Conservation (phyloP, 495 filamentous ascomycete genomes). For the Astrothelium macrocarpum region DNA sequence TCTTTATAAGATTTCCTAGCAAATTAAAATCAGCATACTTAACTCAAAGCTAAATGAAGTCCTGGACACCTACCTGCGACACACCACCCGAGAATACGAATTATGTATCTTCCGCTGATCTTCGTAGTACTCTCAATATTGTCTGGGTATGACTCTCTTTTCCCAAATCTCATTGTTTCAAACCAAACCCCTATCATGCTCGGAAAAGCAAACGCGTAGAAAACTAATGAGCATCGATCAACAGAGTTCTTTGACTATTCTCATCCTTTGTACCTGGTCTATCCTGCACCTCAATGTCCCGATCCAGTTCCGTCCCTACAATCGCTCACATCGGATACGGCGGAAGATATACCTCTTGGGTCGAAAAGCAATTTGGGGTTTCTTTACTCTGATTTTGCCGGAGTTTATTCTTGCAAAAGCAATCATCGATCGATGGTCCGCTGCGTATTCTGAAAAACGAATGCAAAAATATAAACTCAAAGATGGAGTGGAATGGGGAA, state of each 20-base stretch:
- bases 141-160: neutral
- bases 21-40: no score
- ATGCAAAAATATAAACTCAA: neutral
- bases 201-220: neutral
- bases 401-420: constrained; percentile 9
- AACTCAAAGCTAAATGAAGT: neutral
- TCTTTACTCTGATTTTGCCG: constrained; percentile 6
- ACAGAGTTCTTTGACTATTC: neutral
- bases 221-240: neutral
- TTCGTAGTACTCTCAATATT: neutral
- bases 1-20: no score
- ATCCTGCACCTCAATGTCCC: constrained; percentile 9
- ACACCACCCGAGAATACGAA: neutral
- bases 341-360: neutral
- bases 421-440: constrained; percentile 2
- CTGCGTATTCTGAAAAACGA: neutral
- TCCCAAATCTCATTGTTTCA: no score
- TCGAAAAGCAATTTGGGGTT: neutral
- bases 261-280: constrained; percentile 11
- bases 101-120: neutral
- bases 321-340: neutral
- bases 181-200: neutral
- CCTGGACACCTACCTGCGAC: neutral
- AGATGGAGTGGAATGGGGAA: neutral
- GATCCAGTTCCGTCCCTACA: neutral